Base-by-base conservation (phyloP, 768 basidiomycete species). In the Lentinula raphanica region DNA sequence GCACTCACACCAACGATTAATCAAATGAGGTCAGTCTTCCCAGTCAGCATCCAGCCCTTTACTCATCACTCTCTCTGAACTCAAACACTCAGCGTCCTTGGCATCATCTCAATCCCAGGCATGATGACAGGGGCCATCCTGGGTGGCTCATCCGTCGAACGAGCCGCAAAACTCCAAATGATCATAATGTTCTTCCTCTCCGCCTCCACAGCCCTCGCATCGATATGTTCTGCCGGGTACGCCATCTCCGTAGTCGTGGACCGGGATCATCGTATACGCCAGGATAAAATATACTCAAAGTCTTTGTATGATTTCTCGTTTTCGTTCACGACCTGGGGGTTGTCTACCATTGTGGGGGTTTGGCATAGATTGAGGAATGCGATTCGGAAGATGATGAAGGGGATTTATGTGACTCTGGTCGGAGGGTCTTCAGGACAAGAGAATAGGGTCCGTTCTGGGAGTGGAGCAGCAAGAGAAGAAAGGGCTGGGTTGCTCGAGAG, bases 111-210 rank as follows among this genome's bases (percentile, higher is more conserved):
- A n/a, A 90, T 89, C 56, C 88, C 88, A 1, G 91, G 92, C 1
- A 93, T 92, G 90, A 92, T 94, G 90, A 92, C 90, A 0, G 93
- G 93, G 62, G 90, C 93, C 4, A 87, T 95, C 60, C 83, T 94
- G 12, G 94, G 90, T 12, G 93, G 92, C 0, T 82, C 89, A 11
- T 86, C 87, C 29, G 89, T 94, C 40, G 79, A 90, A 19, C 91
- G 92, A 70, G 94, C 93, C 0, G 90, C 90, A 2, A 83, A 85
- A 53, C 73, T 94, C 15, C 94, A 94, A 64, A 94, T 94, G 87
- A 85, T 95, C 58, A 92, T 95, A 73, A 90, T 94, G 85, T 94
- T 95, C 71, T 90, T 94, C 88, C 91, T 94, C 45, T 85, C 86
- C 2, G 85, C 92, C 0, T 81, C 84, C 58, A 88, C 88, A 0